phyloP scores from a whole-genome alignment of 1,284 basidiomycete species.

The Chondrostereum purpureum region DNA sequence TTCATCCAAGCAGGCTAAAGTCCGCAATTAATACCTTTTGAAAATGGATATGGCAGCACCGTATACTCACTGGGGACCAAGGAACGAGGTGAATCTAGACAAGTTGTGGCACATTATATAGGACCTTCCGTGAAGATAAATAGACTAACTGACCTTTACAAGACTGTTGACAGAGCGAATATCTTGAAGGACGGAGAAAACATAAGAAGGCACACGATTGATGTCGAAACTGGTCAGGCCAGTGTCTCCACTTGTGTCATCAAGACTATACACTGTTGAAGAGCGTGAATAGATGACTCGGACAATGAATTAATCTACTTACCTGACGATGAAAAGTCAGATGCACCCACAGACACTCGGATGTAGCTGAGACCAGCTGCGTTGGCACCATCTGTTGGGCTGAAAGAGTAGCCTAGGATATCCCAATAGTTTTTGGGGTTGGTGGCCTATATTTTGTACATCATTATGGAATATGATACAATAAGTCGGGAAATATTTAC shows the following conservation, averaged over 20 bases:
- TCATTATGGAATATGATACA: neutral
- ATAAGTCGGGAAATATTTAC: conserved; percentile 2
- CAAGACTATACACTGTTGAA: conserved; percentile 22
- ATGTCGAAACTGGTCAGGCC: conserved; percentile 24
- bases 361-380: conserved; percentile 25
- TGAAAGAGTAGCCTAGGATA: conserved; percentile 22
- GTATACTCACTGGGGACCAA: conserved; percentile 26
- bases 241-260: conserved; percentile 24
- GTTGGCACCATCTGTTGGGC: conserved; percentile 22
- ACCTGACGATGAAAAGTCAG: conserved; percentile 23
- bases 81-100: conserved; percentile 27
- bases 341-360: conserved; percentile 26
- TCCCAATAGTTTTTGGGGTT: conserved; percentile 23
- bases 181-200: conserved; percentile 26
- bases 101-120: conserved; percentile 1
- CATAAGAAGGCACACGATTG: conserved; percentile 23
- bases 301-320: neutral
- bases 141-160: conserved; percentile 4
- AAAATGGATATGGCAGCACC: neutral
- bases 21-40: neutral
- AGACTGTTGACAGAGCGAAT: conserved; percentile 24
- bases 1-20: conserved; percentile 31
- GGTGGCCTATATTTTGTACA: conserved; percentile 16
- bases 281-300: neutral
- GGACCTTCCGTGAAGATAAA: neutral